These are phyloP conservation scores for Coniochaeta sp. DNA, from an alignment of 2,329 filamentous ascomycete species.

Conservation along the genomic window DNA sequence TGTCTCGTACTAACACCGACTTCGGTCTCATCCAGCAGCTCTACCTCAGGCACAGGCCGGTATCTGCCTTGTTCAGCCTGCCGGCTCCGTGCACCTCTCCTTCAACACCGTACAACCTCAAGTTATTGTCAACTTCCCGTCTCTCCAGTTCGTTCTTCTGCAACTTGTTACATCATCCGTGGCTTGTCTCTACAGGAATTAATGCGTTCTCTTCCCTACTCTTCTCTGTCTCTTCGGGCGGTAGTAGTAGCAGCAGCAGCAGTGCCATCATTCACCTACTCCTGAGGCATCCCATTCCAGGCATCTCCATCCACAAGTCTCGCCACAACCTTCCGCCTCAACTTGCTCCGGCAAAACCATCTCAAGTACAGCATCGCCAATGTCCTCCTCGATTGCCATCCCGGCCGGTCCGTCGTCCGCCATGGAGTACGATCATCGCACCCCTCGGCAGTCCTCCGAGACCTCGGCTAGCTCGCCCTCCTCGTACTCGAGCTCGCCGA, in stretches of 20 bases:
- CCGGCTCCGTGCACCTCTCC: neutral
- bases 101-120: neutral
- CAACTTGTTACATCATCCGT: neutral
- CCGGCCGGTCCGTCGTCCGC: slow-evolving; percentile 30
- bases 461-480: slow-evolving; percentile 41
- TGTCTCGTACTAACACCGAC: slow-evolving; percentile 2
- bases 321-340: neutral
- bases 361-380: no score
- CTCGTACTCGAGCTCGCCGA: slow-evolving; percentile 49
- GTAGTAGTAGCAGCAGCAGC: neutral
- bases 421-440: slow-evolving; percentile 9
- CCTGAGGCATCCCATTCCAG: neutral
- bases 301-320: neutral
- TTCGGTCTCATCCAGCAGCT: neutral
- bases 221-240: neutral
- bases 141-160: neutral
- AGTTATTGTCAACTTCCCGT: neutral
- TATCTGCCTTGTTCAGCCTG: slow-evolving; percentile 2
- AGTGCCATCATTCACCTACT: neutral
- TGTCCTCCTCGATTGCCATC: slow-evolving; percentile 57
- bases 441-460: slow-evolving; percentile 29
- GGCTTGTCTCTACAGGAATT: neutral
- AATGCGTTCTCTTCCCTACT: slow-evolving; percentile 2
- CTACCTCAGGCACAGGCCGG: neutral
- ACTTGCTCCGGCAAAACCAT: slow-evolving; percentile 3